Base-by-base conservation (phyloP, 768 basidiomycete genomes). In the Bullera alba region DNA sequence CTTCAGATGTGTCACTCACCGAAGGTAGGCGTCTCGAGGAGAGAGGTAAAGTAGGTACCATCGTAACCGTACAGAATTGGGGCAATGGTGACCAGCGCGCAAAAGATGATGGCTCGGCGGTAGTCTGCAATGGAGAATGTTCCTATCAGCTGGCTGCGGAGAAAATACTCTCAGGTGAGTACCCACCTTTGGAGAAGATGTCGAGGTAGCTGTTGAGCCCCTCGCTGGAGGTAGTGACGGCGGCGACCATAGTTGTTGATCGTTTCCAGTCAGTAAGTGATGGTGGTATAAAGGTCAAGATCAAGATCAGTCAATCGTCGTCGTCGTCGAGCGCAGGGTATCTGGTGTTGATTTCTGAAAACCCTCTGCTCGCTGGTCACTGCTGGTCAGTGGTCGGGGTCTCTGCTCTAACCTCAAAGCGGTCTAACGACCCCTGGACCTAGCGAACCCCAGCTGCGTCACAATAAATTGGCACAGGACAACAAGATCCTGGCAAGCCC, bases 1-100 rank as follows among this genome's bases (percentile, higher is more conserved):
- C 8, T 8, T 39, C 12, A 21, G 14, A 34, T 10, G 32, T n/a
- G 6, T 34, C 6, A 57, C 58, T 58, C 56, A 58, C 56, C 44
- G 47, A 63, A 63, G n/a, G 45, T 51, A 10, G 50, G 44, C 38
- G 56, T 60, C 32, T 57, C 62, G n/a, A 65, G 42, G 42, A 69
- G 55, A 35, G 63, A 61, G 23, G 67, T 69, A 38, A 69, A 69
- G 52, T 69, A 65, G 15, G 67, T 69, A 50, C 67, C 67, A 53
- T 69, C 66, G 49, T 58, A 58, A 28, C 57, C 57, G 38, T 54
- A 58, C 16, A 52, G 53, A 14, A 58, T 50, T 15, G 57, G 57
- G 8, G 53, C 57, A 32, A 54, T 46, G 27, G 57, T 47, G 34
- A 58, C 50, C 12, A 58, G 27, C 19, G 50, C 49, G 28, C 57